Evolutionary conservation across 352 stramenopile species (phyloP).

Genomic region (Globisporangium echinulatum): DNA sequence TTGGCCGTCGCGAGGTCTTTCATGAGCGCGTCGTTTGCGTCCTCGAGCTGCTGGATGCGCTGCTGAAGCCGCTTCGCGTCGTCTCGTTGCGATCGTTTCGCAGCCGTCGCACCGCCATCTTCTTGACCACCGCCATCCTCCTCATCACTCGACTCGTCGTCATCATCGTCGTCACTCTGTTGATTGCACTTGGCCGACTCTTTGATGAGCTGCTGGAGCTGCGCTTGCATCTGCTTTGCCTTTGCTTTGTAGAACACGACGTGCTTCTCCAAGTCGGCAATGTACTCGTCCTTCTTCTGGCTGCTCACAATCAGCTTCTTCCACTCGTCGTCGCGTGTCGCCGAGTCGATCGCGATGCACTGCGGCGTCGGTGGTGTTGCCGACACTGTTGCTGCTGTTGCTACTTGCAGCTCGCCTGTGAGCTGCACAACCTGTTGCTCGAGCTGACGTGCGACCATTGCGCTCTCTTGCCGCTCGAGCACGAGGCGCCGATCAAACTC

Average conservation of each 20-base stretch:
- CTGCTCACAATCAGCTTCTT: conserved; percentile 59
- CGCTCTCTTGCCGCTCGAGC: conserved; percentile 40
- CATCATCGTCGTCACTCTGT: conserved; percentile 13
- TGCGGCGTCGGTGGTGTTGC: conserved; percentile 14
- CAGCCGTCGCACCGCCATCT: background rate
- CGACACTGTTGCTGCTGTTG: conserved; percentile 11
- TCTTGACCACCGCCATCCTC: background rate
- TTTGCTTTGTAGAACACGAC: conserved; percentile 85
- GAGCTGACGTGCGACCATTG: conserved; percentile 19
- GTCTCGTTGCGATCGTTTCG: background rate
- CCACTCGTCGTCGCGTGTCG: conserved; percentile 55
- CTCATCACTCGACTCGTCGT: conserved; percentile 3
- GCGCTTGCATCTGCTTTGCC: conserved; percentile 78
- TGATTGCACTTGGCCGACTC: conserved; percentile 38
- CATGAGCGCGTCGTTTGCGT: conserved; percentile 66
- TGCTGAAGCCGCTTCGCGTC: conserved; percentile 24
- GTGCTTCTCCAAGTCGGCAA: conserved; percentile 76
- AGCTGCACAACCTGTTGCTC: conserved; percentile 28
- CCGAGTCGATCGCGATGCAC: conserved; percentile 15
- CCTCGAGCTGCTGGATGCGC: conserved; percentile 66
- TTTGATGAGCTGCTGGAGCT: conserved; percentile 74
- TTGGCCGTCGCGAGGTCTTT: conserved; percentile 71
- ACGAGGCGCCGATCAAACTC: conserved; percentile 71
- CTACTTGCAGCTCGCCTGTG: conserved; percentile 15
- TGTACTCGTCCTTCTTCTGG: conserved; percentile 84